phyloP scores from a whole-genome alignment of 1,284 basidiomycete genomes.

The Singerocomus rubriflavus region DNA sequence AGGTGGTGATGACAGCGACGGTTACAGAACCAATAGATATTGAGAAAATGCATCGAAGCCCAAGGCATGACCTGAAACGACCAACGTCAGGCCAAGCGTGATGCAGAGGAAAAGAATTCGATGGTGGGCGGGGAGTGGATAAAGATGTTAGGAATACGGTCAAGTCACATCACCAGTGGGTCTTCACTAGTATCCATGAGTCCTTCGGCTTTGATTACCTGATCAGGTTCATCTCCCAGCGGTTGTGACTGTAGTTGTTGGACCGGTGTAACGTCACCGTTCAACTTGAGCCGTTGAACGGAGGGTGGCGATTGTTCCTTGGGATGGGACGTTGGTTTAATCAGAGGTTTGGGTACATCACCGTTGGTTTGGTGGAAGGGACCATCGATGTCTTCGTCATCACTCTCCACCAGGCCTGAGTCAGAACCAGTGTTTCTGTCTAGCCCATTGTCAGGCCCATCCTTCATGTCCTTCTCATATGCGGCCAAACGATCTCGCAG shows the following conservation, averaged over 20 bases:
- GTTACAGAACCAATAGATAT: slow-evolving; percentile 35
- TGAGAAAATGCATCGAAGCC: slow-evolving; percentile 22
- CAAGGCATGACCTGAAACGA: slow-evolving; percentile 16
- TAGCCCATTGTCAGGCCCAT: slow-evolving; percentile 30
- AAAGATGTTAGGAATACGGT: neutral
- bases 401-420: slow-evolving; percentile 27
- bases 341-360: slow-evolving; percentile 12
- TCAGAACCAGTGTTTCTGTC: slow-evolving; percentile 22
- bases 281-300: slow-evolving; percentile 40
- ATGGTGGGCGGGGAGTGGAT: slow-evolving; percentile 1
- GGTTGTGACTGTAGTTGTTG: slow-evolving; percentile 55
- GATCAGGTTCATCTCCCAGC: slow-evolving; percentile 56
- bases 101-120: slow-evolving; percentile 13
- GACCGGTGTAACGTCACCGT: slow-evolving; percentile 46
- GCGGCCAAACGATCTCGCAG: slow-evolving; percentile 61
- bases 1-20: slow-evolving; percentile 23
- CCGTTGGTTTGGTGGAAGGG: slow-evolving; percentile 33
- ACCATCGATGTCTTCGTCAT: slow-evolving; percentile 31
- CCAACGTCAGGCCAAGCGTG: slow-evolving; percentile 8
- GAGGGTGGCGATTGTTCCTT: slow-evolving; percentile 31
- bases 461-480: slow-evolving; percentile 47
- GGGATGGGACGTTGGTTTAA: slow-evolving; percentile 9
- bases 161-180: slow-evolving; percentile 50
- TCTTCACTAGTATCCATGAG: slow-evolving; percentile 70
- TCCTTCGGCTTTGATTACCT: slow-evolving; percentile 65